These are phyloP conservation scores for Dillenia suffruticosa DNA, from an alignment of 164 flowering plant species.

Conservation along the genomic window DNA sequence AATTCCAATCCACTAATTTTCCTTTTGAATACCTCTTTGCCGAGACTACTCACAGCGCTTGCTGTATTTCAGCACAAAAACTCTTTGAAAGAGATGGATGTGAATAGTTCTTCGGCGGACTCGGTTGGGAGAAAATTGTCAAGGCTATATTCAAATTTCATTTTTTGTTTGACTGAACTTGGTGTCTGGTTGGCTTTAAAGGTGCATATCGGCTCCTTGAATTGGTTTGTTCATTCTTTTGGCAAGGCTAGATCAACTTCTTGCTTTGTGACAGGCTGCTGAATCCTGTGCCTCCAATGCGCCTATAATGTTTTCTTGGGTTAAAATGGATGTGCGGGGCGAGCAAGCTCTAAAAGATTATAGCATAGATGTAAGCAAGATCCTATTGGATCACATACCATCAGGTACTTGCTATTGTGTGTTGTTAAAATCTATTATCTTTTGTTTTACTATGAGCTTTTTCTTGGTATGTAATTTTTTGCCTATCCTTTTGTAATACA, in stretches of 20 bases:
- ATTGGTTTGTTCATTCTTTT: not conserved
- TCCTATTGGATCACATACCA: constrained; percentile 29
- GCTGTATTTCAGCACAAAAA: constrained; percentile 32
- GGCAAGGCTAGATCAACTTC: not conserved
- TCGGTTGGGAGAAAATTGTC: constrained; percentile 34
- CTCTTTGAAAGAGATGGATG: constrained; percentile 19
- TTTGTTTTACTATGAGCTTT: not conserved
- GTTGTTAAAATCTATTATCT: not conserved
- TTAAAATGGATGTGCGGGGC: constrained; percentile 23
- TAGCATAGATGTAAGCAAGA: constrained; percentile 35
- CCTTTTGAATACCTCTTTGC: no score
- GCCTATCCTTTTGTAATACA: constrained; percentile 1
- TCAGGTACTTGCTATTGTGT: constrained; percentile 33
- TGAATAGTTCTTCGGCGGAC: constrained; percentile 19
- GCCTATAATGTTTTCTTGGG: constrained; percentile 40
- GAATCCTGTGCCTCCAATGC: constrained; percentile 29
- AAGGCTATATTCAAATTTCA: constrained; percentile 31
- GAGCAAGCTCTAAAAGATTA: constrained; percentile 40
- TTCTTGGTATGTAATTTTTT: no score
- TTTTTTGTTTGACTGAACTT: constrained; percentile 63
- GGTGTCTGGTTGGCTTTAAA: constrained; percentile 71
- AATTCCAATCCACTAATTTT: no score
- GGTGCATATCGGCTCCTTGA: constrained; percentile 30
- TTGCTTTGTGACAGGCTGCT: constrained; percentile 56
- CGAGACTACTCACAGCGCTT: no score